A percentile compares a stretch with the other conserved stretches of the same genome.
phyloP scores from a whole-genome alignment of 495 filamentous ascomycete genomes.

The Hapsidospora chrysogenum region DNA sequence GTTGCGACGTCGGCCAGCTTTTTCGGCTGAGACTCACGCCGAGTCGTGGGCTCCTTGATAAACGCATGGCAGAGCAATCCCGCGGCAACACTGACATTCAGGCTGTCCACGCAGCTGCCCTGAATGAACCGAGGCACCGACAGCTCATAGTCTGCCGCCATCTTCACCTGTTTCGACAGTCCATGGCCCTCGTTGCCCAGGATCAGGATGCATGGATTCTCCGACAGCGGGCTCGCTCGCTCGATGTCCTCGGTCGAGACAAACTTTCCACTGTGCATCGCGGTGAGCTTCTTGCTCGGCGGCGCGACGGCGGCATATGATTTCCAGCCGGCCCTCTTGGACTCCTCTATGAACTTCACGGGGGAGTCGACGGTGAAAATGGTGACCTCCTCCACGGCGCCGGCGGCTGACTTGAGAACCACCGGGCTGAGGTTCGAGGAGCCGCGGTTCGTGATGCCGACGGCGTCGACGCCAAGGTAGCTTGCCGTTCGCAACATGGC shows the following conservation, averaged over 20 bases:
- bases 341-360: slow-evolving; percentile 48
- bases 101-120: slow-evolving; percentile 45
- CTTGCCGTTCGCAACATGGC: slow-evolving; percentile 72
- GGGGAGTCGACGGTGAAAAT: slow-evolving; percentile 50
- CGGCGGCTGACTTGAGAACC: slow-evolving; percentile 71
- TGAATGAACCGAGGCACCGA: slow-evolving; percentile 28
- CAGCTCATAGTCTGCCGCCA: slow-evolving; percentile 42
- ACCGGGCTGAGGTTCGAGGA: slow-evolving; percentile 59
- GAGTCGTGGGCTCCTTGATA: slow-evolving; percentile 12
- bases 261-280: slow-evolving; percentile 8
- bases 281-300: not conserved
- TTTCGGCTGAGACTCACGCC: too few relatives aligned
- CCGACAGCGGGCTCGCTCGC: slow-evolving; percentile 29
- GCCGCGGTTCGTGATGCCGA: slow-evolving; percentile 47
- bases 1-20: not conserved
- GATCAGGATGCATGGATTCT: slow-evolving; percentile 57
- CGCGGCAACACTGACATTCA: slow-evolving; percentile 80
- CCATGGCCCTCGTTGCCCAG: slow-evolving; percentile 75
- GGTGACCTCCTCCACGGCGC: slow-evolving; percentile 64
- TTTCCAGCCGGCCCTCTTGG: slow-evolving; percentile 57
- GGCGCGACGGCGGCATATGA: slow-evolving; percentile 66
- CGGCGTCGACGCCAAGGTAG: slow-evolving; percentile 69
- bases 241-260: slow-evolving; percentile 14
- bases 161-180: slow-evolving; percentile 40
- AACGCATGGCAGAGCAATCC: slow-evolving; percentile 52